These are phyloP conservation scores for Rutidosis leptorrhynchoides DNA, from an alignment of 129 eudicot species.

Conservation along the genomic window DNA sequence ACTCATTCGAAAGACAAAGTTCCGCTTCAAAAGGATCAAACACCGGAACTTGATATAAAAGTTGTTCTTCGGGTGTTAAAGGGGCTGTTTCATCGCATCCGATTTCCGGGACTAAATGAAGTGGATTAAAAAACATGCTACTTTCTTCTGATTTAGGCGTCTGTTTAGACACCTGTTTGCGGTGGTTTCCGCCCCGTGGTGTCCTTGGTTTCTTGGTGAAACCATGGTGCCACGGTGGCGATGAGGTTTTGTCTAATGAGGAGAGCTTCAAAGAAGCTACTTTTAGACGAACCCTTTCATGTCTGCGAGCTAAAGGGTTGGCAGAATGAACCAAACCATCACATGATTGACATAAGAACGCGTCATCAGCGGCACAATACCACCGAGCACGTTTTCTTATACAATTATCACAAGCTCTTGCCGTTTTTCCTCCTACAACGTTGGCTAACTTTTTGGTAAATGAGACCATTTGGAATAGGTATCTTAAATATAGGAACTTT, in stretches of 20 bases:
- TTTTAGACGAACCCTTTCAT: constrained; percentile 67
- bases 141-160: constrained; percentile 31
- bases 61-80: constrained; percentile 57
- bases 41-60: constrained; percentile 65
- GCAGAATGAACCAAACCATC: constrained; percentile 66
- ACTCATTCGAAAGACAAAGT: constrained; percentile 45
- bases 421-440: constrained; percentile 69
- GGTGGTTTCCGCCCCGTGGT: constrained; percentile 44
- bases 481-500: constrained; percentile 26
- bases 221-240: constrained; percentile 68
- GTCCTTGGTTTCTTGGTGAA: constrained; percentile 75
- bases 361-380: constrained; percentile 82
- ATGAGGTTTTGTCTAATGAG: constrained; percentile 20
- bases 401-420: constrained; percentile 76
- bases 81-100: constrained; percentile 42
- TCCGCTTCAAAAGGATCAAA: constrained; percentile 60
- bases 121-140: constrained; percentile 24
- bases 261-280: constrained; percentile 37
- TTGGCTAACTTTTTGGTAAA: constrained; percentile 49
- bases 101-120: constrained; percentile 63
- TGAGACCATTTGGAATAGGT: constrained; percentile 32
- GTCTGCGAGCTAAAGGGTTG: constrained; percentile 65
- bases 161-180: constrained; percentile 24
- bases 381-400: constrained; percentile 72
- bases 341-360: constrained; percentile 76